Evolutionary conservation across 129 eudicot genomes (phyloP).

Genomic region (Smallanthus sonchifolius): DNA sequence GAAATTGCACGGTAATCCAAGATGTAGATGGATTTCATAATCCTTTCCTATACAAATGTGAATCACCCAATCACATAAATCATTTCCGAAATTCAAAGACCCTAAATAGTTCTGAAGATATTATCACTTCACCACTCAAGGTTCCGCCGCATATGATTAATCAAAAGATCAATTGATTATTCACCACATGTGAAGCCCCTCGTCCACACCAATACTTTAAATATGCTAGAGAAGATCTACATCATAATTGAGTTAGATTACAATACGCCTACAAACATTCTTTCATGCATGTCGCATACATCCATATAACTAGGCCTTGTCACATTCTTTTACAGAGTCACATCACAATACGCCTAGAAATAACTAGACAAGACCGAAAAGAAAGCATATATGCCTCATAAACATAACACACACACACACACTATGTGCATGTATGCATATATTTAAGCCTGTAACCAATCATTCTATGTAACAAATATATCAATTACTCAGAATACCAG

Average conservation of each 20-base stretch:
- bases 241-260: neutral
- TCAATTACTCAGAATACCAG: neutral
- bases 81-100: neutral
- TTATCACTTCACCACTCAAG: neutral
- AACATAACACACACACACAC: neutral
- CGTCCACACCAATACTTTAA: no score
- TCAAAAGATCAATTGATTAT: neutral
- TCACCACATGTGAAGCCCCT: neutral
- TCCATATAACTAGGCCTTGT: neutral
- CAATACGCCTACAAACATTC: neutral
- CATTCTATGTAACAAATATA: neutral
- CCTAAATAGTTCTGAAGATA: neutral
- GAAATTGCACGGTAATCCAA: neutral
- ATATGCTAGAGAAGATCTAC: neutral
- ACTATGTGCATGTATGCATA: neutral
- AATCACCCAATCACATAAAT: neutral
- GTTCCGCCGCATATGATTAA: neutral
- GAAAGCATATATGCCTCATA: neutral
- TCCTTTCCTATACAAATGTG: neutral
- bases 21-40: neutral
- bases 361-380: neutral
- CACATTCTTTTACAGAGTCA: neutral
- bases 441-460: neutral
- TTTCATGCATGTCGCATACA: neutral
- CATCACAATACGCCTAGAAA: neutral